Evolutionary conservation across 305 asterid genomes (phyloP).

Genomic region (Solanum aculeatissimum): DNA sequence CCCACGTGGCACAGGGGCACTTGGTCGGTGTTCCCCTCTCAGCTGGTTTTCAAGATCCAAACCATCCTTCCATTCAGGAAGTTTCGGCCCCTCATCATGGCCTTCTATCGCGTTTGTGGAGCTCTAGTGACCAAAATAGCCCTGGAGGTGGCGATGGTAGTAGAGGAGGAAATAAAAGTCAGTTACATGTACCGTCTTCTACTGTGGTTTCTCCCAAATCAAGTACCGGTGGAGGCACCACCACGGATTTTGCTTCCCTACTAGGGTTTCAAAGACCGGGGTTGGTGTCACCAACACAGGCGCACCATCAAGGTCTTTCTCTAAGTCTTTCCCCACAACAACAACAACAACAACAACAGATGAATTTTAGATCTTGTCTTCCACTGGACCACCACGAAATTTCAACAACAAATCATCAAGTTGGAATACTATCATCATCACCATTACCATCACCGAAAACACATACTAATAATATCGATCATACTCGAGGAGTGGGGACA

Average conservation of each 20-base stretch:
- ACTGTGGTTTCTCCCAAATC: not conserved
- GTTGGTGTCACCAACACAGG: slow-evolving; percentile 17
- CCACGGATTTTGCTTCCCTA: slow-evolving; percentile 3
- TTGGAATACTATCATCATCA: slow-evolving; percentile 14
- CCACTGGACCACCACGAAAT: slow-evolving; percentile 7
- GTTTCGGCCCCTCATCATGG: slow-evolving; percentile 11
- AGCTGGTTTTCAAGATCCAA: not conserved
- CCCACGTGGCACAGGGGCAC: not conserved
- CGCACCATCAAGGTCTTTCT: slow-evolving; percentile 40
- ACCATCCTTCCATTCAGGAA: not conserved
- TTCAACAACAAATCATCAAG: slow-evolving; percentile 1
- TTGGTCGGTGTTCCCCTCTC: slow-evolving; percentile 35
- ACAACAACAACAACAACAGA: slow-evolving; percentile 14
- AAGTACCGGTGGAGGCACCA: not conserved
- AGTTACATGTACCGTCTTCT: slow-evolving; percentile 3
- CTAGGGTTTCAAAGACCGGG: slow-evolving; percentile 15
- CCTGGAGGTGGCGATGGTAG: not conserved
- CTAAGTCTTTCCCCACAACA: slow-evolving; percentile 43
- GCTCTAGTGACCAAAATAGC: slow-evolving; percentile 11
- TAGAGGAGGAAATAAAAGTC: not conserved
- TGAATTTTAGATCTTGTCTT: slow-evolving; percentile 3
- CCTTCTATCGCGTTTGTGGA: slow-evolving; percentile 14
- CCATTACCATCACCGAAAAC: not conserved
- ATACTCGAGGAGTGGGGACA: slow-evolving; percentile 6
- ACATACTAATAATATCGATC: not conserved